These are phyloP conservation scores for Sarcomyxa edulis DNA, from an alignment of 768 basidiomycete species.

Conservation along the genomic window DNA sequence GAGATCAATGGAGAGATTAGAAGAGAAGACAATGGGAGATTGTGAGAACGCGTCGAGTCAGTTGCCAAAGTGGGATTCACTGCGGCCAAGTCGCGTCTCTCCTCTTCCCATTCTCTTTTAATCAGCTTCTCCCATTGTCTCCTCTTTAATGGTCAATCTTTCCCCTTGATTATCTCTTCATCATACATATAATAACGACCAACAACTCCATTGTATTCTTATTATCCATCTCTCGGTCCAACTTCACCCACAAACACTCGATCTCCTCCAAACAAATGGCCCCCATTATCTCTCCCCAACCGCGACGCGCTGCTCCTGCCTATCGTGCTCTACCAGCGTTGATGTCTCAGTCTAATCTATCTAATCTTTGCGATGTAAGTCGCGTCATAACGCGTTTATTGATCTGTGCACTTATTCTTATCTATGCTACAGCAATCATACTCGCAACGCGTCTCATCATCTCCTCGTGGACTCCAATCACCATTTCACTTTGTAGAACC, in stretches of 20 bases:
- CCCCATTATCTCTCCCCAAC: constrained; percentile 34
- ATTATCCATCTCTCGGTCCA: no score
- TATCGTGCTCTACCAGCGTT: not conserved
- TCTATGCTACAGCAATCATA: no score
- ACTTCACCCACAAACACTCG: no score
- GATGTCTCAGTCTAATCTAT: constrained; percentile 2
- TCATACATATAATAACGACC: constrained; percentile 23
- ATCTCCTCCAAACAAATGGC: constrained; percentile 21
- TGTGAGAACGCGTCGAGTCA: no score
- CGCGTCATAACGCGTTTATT: no score
- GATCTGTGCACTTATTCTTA: no score
- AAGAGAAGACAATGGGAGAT: no score
- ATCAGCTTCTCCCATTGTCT: constrained; percentile 10
- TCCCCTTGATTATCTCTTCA: constrained; percentile 15
- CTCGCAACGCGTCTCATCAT: constrained; percentile 7
- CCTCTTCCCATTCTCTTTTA: not conserved
- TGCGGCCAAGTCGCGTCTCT: no score
- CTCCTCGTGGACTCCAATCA: constrained; percentile 14
- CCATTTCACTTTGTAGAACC: constrained; percentile 20
- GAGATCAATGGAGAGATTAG: no score
- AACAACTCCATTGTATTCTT: constrained; percentile 25
- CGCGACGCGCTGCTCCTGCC: constrained; percentile 5
- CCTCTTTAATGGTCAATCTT: constrained; percentile 8
- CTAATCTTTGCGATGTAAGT: no score
- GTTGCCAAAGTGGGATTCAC: no score